phyloP scores from a whole-genome alignment of 257 asterid genomes.

The Plantago major region DNA sequence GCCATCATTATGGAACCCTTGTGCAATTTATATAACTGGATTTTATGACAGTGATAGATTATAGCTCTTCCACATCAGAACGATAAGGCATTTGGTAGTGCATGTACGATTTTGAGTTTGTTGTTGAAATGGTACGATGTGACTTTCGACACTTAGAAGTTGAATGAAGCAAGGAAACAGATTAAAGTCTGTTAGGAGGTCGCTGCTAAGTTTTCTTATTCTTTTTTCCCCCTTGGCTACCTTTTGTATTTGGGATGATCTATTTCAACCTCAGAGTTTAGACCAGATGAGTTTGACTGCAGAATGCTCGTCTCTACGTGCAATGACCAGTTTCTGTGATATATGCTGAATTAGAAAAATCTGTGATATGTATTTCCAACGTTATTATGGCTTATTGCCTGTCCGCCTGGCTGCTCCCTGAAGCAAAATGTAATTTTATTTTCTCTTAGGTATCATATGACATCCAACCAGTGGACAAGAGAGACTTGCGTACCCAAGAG shows the following conservation, averaged over 20 bases:
- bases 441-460: constrained; percentile 49
- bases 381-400: background rate
- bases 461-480: constrained; percentile 57
- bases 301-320: too few species aligned
- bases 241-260: background rate
- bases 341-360: background rate
- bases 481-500: constrained; percentile 69
- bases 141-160: too few species aligned
- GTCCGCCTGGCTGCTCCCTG: background rate
- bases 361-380: too few species aligned
- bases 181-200: too few species aligned
- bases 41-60: too few species aligned
- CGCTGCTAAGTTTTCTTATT: too few species aligned
- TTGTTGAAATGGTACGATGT: background rate
- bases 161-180: too few species aligned
- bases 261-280: background rate
- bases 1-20: too few species aligned
- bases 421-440: background rate
- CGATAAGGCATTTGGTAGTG: background rate
- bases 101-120: background rate
- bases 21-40: too few species aligned
- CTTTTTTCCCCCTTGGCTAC: too few species aligned
- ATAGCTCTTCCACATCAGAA: too few species aligned
- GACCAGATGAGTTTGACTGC: background rate
- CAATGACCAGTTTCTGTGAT: background rate